A percentile compares a stretch with the other conserved stretches of the same genome.
Conservation (phyloP, 495 filamentous ascomycete genomes). For the Cetradonia linearis region DNA sequence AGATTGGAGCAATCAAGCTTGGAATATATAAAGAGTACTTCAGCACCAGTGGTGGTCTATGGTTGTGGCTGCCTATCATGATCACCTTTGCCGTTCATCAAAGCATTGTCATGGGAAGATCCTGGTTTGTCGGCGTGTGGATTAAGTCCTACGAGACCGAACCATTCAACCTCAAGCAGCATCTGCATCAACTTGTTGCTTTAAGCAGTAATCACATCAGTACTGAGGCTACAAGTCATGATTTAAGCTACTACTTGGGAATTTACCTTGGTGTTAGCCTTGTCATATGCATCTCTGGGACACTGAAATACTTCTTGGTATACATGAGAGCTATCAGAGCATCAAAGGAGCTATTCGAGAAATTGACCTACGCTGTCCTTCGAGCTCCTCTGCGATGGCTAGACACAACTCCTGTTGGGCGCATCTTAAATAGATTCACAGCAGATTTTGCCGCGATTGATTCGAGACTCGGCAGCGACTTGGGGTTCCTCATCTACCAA, state of each 20-base stretch:
- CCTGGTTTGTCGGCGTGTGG: constrained; percentile 67
- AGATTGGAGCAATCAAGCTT: constrained; percentile 53
- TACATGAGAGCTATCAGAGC: constrained; percentile 51
- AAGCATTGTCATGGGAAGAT: constrained; percentile 40
- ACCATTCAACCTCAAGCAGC: constrained; percentile 1
- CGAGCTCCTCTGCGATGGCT: constrained; percentile 66
- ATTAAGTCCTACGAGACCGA: constrained; percentile 34
- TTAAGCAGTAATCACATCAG: neutral
- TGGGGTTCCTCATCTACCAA: constrained; percentile 46
- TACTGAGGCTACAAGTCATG: constrained; percentile 6
- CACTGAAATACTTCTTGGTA: constrained; percentile 47
- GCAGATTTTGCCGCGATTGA: constrained; percentile 67
- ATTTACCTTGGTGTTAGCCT: constrained; percentile 57
- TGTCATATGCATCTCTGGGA: constrained; percentile 44
- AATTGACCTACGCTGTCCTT: constrained; percentile 53
- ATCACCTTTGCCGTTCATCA: constrained; percentile 43
- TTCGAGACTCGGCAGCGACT: constrained; percentile 48
- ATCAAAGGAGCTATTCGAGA: constrained; percentile 54
- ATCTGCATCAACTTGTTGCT: neutral
- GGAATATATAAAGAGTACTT: constrained; percentile 57
- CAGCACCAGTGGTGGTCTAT: constrained; percentile 51
- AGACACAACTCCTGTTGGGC: constrained; percentile 69
- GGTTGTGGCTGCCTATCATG: constrained; percentile 50
- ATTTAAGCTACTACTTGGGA: constrained; percentile 52
- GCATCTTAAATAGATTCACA: constrained; percentile 71